Evolutionary conservation across 345 rosid species (phyloP), one percentile per base, ranked within the genome.

Genomic region (Salix suchowensis): DNA sequence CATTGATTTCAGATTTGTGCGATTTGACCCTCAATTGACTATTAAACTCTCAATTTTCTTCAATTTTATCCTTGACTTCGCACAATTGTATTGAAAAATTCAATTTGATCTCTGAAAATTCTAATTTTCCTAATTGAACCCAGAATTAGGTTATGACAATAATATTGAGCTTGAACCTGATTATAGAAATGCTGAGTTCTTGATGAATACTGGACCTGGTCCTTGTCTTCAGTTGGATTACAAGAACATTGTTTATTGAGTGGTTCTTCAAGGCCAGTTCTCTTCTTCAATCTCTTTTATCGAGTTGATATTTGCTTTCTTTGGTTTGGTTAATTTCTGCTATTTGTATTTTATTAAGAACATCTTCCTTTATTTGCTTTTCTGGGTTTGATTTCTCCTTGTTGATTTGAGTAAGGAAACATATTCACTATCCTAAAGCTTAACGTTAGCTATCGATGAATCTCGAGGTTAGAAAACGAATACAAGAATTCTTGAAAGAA

Each of bases 181-280:
- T 52, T 90, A 91, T 71, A 87, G 97, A 30, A 92, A 92, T 71
- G 97, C 91, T 8, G 97, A 91, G 84, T 94, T 94, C 87, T 86
- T 94, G 86, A 92, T 92, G 60, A 94, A 93, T 5, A 30, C 30
- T 2, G 30, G 30, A 91, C 98, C 97, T 21, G 97, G 91, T 55
- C 95, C 98, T 10, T 91, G 92, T 67, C 97, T 97, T 1, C 88
- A 87, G 79, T 85, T 94, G 71, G 97, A 92, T 75, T 80, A 64
- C 65, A 89, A 85, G 80, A 94, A 92, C 88, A 90, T 92, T n/a
- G 30, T 30, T 30, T 30, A 1, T 97, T 92, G 97, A n/a, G 84
- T 87, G 9, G 98, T 94, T 4, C 97, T 90, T 72, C 85, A 92
- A 91, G 97, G 98, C 92, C 16, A 82, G 78, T n/a, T 68, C 23